A percentile compares a stretch with the other conserved stretches of the same genome.
Conservation (phyloP, 2,329 filamentous ascomycete species). For the Podosphaera xanthii region DNA sequence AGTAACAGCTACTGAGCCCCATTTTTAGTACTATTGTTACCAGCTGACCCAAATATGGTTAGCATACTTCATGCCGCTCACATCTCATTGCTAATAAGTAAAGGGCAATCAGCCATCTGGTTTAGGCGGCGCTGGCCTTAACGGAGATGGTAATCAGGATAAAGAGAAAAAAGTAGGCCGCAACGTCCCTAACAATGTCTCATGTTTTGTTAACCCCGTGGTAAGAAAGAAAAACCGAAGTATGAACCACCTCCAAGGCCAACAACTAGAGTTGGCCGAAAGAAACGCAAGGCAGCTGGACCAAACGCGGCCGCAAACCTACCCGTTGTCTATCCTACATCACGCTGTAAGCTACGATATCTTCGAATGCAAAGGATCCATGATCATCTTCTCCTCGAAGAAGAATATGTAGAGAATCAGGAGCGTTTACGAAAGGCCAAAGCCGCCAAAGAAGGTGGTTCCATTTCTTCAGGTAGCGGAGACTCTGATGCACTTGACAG, state of each 20-base stretch:
- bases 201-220: conserved; percentile 6
- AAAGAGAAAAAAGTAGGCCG: conserved; percentile 75
- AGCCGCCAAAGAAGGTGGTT: conserved; percentile 46
- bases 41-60: conserved; percentile 2
- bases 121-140: conserved; percentile 25
- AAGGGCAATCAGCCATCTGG: conserved; percentile 23
- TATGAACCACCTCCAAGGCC: conserved; percentile 96
- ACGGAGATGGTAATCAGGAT: conserved; percentile 55
- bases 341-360: conserved; percentile 89
- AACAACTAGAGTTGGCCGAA: conserved; percentile 87
- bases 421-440: conserved; percentile 87
- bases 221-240: conserved; percentile 97
- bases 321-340: conserved; percentile 80
- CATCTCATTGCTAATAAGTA: background rate
- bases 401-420: conserved; percentile 98
- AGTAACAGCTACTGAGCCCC: too few species aligned
- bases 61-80: background rate
- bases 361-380: conserved; percentile 97
- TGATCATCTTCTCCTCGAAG: conserved; percentile 86
- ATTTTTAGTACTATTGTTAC: too few species aligned
- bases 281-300: conserved; percentile 92
- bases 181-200: background rate
- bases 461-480: conserved; percentile 30
- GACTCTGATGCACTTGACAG: conserved; percentile 60
- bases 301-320: conserved; percentile 90